Conservation (phyloP, 192 early-diverging fungal species). For the Backusella parvicylindrica region DNA sequence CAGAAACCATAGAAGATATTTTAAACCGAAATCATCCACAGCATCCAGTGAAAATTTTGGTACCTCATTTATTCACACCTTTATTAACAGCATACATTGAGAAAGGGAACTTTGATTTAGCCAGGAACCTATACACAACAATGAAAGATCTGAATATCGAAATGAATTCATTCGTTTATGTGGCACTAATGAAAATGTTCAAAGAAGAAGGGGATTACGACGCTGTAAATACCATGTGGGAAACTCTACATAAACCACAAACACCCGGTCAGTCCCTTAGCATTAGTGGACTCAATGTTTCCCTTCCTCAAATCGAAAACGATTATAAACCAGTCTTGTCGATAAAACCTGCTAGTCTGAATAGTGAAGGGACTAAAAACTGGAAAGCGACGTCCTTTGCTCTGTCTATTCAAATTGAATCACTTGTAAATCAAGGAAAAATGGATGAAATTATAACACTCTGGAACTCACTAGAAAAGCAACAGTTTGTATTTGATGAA, state of each 20-base stretch:
- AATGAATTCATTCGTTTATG: constrained; percentile 35
- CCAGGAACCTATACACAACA: constrained; percentile 36
- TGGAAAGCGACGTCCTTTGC: constrained; percentile 25
- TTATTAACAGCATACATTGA: constrained; percentile 40
- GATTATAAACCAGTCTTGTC: background rate
- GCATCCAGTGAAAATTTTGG: background rate
- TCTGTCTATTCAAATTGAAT: constrained; percentile 46
- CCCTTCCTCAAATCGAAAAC: background rate
- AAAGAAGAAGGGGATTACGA: constrained; percentile 35
- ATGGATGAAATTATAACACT: constrained; percentile 30
- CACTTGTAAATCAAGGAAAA: constrained; percentile 30
- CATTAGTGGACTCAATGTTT: background rate
- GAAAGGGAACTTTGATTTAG: constrained; percentile 22
- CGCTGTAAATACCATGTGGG: constrained; percentile 45
- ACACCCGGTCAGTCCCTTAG: background rate
- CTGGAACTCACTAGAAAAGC: constrained; percentile 34
- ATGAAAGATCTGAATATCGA: constrained; percentile 35
- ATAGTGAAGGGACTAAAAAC: background rate
- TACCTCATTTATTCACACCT: constrained; percentile 42
- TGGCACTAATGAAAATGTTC: constrained; percentile 47
- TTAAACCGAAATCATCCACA: background rate
- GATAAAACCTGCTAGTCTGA: background rate
- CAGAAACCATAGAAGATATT: constrained; percentile 22
- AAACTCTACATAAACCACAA: constrained; percentile 18
- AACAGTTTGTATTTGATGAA: constrained; percentile 45